phyloP scores from a whole-genome alignment of 2,329 filamentous ascomycete species.

The Exophiala viscosa region DNA sequence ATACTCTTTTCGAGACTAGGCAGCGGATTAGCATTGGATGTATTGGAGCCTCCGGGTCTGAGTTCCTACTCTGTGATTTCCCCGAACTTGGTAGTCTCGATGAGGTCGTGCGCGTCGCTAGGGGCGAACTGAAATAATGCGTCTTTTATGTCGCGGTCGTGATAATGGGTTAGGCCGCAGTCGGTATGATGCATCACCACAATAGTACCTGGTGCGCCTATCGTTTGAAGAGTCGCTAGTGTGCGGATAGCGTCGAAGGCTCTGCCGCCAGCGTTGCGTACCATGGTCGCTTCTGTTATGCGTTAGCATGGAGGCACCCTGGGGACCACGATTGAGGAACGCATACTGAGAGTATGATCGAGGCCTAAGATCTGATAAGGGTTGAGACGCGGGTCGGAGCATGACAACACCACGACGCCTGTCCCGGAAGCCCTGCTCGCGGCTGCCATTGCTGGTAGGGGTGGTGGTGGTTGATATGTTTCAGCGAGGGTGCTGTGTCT shows the following conservation, averaged over 20 bases:
- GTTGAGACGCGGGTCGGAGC: constrained; percentile 10
- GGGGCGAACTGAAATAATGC: constrained; percentile 7
- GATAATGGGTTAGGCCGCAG: constrained; percentile 14
- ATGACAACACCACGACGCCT: constrained; percentile 12
- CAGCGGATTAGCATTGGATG: neutral
- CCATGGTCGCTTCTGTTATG: constrained; percentile 7
- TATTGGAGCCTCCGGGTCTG: too few relatives aligned
- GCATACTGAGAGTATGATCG: constrained; percentile 10
- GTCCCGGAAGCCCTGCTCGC: constrained; percentile 1
- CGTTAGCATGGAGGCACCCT: neutral
- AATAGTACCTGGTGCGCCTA: constrained; percentile 9
- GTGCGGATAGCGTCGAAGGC: constrained; percentile 15
- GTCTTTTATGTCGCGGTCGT: constrained; percentile 7
- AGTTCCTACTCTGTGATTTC: constrained; percentile 7
- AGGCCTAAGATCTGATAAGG: constrained; percentile 11
- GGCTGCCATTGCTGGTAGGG: constrained; percentile 3
- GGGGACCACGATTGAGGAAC: too few relatives aligned
- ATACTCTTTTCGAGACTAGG: constrained; percentile 11
- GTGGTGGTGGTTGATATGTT: constrained; percentile 10
- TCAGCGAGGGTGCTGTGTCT: constrained; percentile 3
- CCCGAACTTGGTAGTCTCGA: constrained; percentile 5
- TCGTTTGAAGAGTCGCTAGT: constrained; percentile 12
- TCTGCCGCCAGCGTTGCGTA: constrained; percentile 12
- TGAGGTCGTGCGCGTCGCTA: neutral
- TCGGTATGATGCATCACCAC: constrained; percentile 16